Evolutionary conservation across 306 rosid genomes (phyloP).

Genomic region (Clitoria ternatea): DNA sequence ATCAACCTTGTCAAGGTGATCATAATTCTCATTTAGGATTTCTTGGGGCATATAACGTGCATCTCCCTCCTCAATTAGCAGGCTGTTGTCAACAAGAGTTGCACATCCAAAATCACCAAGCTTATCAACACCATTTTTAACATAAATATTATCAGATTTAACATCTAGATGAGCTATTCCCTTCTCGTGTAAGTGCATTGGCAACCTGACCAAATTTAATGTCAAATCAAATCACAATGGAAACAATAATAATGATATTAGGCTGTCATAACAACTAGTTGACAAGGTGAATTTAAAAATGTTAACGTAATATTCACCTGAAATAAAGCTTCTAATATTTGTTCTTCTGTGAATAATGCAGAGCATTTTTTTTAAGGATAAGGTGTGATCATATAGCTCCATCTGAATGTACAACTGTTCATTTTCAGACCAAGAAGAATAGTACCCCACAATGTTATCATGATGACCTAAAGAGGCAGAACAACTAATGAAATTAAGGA

Average conservation of each 20-base stretch:
- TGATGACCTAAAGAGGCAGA: slow-evolving; percentile 43
- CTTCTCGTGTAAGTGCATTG: slow-evolving; percentile 54
- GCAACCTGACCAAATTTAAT: slow-evolving; percentile 40
- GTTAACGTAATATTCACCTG: slow-evolving; percentile 39
- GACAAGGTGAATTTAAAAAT: neutral
- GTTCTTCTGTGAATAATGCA: slow-evolving; percentile 35
- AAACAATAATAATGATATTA: too few relatives aligned
- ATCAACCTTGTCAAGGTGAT: slow-evolving; percentile 65
- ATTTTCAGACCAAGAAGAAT: slow-evolving; percentile 72
- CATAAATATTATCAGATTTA: slow-evolving; percentile 75
- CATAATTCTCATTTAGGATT: slow-evolving; percentile 61
- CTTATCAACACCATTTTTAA: slow-evolving; percentile 64
- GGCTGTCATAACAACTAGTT: neutral
- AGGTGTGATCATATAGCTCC: slow-evolving; percentile 72
- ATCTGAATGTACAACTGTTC: slow-evolving; percentile 69
- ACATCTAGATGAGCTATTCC: slow-evolving; percentile 75
- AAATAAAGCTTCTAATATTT: slow-evolving; percentile 40
- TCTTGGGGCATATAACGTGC: slow-evolving; percentile 86
- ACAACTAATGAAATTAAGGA: neutral
- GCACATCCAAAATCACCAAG: slow-evolving; percentile 93
- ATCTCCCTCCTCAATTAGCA: slow-evolving; percentile 82
- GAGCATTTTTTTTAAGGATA: slow-evolving; percentile 35
- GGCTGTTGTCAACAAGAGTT: slow-evolving; percentile 58
- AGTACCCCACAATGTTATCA: slow-evolving; percentile 69
- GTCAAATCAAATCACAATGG: slow-evolving; percentile 17